A percentile compares a stretch with the other conserved stretches of the same genome.
phyloP scores from a whole-genome alignment of 495 filamentous ascomycete species.

The Tuber melanosporum region DNA sequence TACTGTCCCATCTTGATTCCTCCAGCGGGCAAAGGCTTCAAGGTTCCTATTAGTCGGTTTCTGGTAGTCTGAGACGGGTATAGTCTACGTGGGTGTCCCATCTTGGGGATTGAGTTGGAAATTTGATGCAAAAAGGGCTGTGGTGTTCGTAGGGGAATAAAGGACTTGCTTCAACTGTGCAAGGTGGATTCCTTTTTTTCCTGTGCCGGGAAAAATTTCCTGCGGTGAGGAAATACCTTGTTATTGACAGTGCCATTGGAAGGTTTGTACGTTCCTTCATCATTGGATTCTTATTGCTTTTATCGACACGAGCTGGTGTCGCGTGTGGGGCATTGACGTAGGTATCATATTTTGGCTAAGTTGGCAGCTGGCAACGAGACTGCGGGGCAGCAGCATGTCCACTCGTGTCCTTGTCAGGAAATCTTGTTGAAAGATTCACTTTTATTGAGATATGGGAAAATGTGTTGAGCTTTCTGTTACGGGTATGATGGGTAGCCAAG shows the following conservation, averaged over 20 bases:
- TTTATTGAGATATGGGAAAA: neutral
- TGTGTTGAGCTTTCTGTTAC: neutral
- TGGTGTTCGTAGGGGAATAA: neutral
- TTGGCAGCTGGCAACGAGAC: neutral
- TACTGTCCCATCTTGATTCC: neutral
- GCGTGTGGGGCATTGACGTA: slow-evolving; percentile 2
- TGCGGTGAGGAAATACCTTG: neutral
- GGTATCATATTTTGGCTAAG: neutral
- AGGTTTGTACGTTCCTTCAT: neutral
- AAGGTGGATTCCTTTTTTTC: neutral
- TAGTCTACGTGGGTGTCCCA: neutral
- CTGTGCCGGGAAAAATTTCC: neutral
- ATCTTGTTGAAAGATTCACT: neutral
- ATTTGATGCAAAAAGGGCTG: neutral
- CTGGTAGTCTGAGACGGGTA: neutral
- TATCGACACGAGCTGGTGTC: neutral
- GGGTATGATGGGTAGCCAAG: neutral
- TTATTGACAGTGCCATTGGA: neutral
- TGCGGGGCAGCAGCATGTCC: neutral
- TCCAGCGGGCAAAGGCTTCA: neutral
- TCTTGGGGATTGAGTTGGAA: neutral
- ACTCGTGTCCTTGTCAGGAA: neutral
- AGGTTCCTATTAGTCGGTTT: neutral
- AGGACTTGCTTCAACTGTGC: neutral
- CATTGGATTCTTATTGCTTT: neutral